Conservation (phyloP, 371 early-diverging fungal genomes). For the Umbelopsis sp. region DNA sequence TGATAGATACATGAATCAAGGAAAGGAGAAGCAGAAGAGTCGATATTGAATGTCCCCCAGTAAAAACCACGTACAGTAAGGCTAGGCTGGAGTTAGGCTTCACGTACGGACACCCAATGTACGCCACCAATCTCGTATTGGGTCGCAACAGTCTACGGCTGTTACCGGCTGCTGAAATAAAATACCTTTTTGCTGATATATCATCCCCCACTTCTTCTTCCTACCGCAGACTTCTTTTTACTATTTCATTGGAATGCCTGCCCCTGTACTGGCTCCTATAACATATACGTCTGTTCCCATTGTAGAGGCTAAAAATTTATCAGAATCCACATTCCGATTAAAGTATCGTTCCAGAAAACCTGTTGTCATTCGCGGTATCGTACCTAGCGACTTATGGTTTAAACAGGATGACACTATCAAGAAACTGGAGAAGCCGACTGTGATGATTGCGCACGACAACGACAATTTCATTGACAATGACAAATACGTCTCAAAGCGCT, state of each 20-base stretch:
- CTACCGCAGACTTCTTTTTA: background rate
- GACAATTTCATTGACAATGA: conserved; percentile 11
- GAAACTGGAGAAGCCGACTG: background rate
- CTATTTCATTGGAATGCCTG: background rate
- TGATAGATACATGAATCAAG: too few species aligned
- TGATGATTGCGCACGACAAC: conserved; percentile 8
- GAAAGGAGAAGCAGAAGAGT: too few species aligned
- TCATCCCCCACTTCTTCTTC: background rate
- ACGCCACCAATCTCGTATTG: background rate
- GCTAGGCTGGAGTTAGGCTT: too few species aligned
- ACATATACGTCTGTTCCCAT: background rate
- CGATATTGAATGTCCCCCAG: too few species aligned
- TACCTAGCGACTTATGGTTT: background rate
- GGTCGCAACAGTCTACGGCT: background rate
- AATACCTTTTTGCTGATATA: background rate
- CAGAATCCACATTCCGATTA: conserved; percentile 4
- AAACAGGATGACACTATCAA: background rate
- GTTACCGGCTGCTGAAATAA: background rate
- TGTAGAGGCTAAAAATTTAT: background rate
- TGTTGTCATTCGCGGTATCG: conserved; percentile 1
- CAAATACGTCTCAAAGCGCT: background rate
- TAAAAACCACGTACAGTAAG: background rate
- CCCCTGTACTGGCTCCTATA: background rate
- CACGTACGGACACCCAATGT: background rate
- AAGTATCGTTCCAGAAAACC: conserved; percentile 17